phyloP scores from a whole-genome alignment of 164 flowering plant genomes.

The Magnolia kwangsiensis region DNA sequence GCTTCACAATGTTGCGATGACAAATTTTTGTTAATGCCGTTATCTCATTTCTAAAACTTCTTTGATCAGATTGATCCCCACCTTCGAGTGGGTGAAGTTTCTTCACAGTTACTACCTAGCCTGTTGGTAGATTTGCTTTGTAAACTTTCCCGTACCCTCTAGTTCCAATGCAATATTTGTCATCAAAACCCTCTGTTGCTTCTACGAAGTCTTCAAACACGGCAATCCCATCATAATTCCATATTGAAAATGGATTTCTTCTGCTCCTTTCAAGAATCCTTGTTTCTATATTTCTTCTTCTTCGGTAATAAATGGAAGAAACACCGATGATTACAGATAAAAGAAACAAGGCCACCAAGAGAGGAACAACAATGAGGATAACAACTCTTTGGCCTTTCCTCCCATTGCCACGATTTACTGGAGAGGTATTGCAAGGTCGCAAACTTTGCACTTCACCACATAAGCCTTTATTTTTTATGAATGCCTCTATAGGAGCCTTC shows the following conservation, averaged over 20 bases:
- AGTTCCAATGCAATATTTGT: slow-evolving; percentile 12
- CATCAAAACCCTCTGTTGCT: slow-evolving; percentile 15
- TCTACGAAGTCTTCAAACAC: slow-evolving; percentile 12
- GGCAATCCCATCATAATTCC: slow-evolving; percentile 12
- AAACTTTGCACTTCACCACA: slow-evolving; percentile 11
- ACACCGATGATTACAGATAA: neutral
- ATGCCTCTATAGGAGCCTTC: neutral
- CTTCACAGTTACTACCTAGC: slow-evolving; percentile 23
- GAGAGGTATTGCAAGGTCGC: slow-evolving; percentile 1
- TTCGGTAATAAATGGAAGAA: neutral
- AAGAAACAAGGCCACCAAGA: neutral
- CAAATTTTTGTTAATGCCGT: slow-evolving; percentile 39
- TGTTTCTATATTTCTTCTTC: neutral
- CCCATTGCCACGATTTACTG: neutral
- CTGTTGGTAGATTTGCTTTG: slow-evolving; percentile 6
- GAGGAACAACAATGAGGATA: neutral
- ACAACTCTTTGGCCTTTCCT: neutral
- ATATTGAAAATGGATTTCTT: slow-evolving; percentile 15
- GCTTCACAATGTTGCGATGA: slow-evolving; percentile 60
- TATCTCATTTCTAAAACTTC: slow-evolving; percentile 54
- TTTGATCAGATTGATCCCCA: slow-evolving; percentile 8
- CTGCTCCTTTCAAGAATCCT: neutral
- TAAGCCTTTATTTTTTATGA: neutral
- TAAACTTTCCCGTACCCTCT: slow-evolving; percentile 18
- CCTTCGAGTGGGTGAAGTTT: slow-evolving; percentile 29